Conservation (phyloP, 495 filamentous ascomycete genomes). For the Aspergillus indologenus region DNA sequence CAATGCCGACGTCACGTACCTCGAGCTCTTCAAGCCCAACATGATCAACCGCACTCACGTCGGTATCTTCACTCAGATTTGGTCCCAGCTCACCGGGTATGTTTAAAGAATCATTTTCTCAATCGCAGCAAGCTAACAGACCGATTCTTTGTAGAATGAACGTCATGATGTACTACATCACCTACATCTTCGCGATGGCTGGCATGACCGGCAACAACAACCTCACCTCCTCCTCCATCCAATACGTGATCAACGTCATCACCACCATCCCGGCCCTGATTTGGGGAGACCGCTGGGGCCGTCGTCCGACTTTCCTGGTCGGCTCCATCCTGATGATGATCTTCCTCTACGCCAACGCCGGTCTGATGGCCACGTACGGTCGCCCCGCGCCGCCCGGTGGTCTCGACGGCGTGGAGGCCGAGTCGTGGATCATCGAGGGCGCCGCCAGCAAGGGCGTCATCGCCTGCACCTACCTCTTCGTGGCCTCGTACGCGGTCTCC, state of each 20-base stretch:
- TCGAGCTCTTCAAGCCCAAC: slow-evolving; percentile 64
- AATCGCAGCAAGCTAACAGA: neutral
- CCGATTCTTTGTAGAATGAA: neutral
- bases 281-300: slow-evolving; percentile 61
- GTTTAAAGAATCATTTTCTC: neutral
- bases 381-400: slow-evolving; percentile 52
- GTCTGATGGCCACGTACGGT: slow-evolving; percentile 54
- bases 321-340: slow-evolving; percentile 66
- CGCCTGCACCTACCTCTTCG: slow-evolving; percentile 65
- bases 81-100: slow-evolving; percentile 72
- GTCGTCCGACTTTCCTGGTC: slow-evolving; percentile 60
- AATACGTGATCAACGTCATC: slow-evolving; percentile 62
- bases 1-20: slow-evolving; percentile 59
- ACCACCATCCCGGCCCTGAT: slow-evolving; percentile 55
- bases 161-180: slow-evolving; percentile 69
- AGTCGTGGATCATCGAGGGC: slow-evolving; percentile 38
- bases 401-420: slow-evolving; percentile 31
- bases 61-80: slow-evolving; percentile 78
- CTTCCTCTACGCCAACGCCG: slow-evolving; percentile 69
- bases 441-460: slow-evolving; percentile 49
- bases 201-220: slow-evolving; percentile 57
- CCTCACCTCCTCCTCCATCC: slow-evolving; percentile 66
- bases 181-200: slow-evolving; percentile 71
- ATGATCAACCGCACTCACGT: slow-evolving; percentile 76
- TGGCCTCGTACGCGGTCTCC: slow-evolving; percentile 53